Evolutionary conservation across 768 basidiomycete genomes (phyloP).

Genomic region (Amanita fuliginea): DNA sequence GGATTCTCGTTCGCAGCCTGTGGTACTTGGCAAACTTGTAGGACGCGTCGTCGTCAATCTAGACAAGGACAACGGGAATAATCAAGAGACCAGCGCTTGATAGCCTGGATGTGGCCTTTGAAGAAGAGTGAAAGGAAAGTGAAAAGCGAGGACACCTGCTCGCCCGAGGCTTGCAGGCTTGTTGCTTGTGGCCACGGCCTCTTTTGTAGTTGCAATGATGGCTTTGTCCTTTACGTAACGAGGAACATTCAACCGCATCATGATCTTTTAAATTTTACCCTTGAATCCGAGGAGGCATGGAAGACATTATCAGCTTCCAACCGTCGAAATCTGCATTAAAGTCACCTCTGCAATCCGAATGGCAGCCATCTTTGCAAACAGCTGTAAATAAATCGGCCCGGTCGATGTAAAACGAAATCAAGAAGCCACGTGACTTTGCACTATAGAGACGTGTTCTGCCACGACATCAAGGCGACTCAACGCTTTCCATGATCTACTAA

Average conservation of each 20-base stretch:
- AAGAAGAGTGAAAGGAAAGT: background rate
- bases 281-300: too few relatives aligned
- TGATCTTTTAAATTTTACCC: too few relatives aligned
- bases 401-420: too few relatives aligned
- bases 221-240: too few relatives aligned
- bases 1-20: background rate
- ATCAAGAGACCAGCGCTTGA: constrained; percentile 7
- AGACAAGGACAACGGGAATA: background rate
- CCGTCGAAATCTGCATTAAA: too few relatives aligned
- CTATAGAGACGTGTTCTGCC: constrained; percentile 25
- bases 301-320: too few relatives aligned
- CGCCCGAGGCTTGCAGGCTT: constrained; percentile 2
- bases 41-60: background rate
- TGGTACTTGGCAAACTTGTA: too few relatives aligned
- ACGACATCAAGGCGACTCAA: constrained; percentile 14
- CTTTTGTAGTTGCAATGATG: background rate
- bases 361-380: too few relatives aligned
- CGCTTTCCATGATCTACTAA: background rate
- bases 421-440: background rate
- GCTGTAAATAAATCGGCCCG: too few relatives aligned
- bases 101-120: background rate
- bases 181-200: background rate
- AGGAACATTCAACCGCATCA: too few relatives aligned
- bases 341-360: too few relatives aligned
- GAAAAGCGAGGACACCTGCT: background rate